Evolutionary conservation across 2,329 filamentous ascomycete genomes (phyloP).

Genomic region (Nigrospora sphaerica): DNA sequence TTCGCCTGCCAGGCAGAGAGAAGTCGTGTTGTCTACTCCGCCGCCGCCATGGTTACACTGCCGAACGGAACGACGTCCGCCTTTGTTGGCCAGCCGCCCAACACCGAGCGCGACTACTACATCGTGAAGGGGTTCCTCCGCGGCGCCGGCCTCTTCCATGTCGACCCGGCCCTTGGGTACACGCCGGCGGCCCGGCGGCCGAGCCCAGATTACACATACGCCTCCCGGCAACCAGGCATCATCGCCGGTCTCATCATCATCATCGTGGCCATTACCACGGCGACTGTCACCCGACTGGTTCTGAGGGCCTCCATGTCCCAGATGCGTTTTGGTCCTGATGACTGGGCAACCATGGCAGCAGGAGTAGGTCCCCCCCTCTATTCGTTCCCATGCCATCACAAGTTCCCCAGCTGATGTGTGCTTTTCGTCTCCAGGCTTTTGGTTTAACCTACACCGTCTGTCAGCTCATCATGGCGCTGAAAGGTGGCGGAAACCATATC

Average conservation of each 20-base stretch:
- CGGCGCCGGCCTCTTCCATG: slow-evolving; percentile 8
- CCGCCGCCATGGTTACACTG: not conserved
- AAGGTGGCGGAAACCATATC: slow-evolving; percentile 16
- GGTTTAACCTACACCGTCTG: slow-evolving; percentile 18
- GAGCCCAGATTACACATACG: slow-evolving; percentile 11
- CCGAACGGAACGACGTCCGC: slow-evolving; percentile 8
- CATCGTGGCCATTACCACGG: slow-evolving; percentile 17
- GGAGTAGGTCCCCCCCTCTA: slow-evolving; percentile 12
- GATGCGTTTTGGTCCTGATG: slow-evolving; percentile 23
- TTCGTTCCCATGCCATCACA: not conserved
- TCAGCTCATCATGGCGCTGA: slow-evolving; percentile 16
- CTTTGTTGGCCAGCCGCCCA: slow-evolving; percentile 15
- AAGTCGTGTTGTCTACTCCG: no score
- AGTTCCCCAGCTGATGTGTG: not conserved
- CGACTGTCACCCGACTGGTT: slow-evolving; percentile 19
- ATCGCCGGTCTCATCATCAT: slow-evolving; percentile 19
- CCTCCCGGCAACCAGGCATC: slow-evolving; percentile 16
- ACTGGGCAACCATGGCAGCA: slow-evolving; percentile 23
- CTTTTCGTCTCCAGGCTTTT: slow-evolving; percentile 2
- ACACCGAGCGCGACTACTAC: slow-evolving; percentile 19
- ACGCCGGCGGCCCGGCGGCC: slow-evolving; percentile 10
- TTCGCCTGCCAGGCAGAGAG: no score
- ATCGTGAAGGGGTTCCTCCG: slow-evolving; percentile 17
- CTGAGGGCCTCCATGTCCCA: slow-evolving; percentile 16
- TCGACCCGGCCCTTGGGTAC: slow-evolving; percentile 12